Base-by-base conservation (phyloP, 2,329 filamentous ascomycete genomes). In the Zasmidium cellare region DNA sequence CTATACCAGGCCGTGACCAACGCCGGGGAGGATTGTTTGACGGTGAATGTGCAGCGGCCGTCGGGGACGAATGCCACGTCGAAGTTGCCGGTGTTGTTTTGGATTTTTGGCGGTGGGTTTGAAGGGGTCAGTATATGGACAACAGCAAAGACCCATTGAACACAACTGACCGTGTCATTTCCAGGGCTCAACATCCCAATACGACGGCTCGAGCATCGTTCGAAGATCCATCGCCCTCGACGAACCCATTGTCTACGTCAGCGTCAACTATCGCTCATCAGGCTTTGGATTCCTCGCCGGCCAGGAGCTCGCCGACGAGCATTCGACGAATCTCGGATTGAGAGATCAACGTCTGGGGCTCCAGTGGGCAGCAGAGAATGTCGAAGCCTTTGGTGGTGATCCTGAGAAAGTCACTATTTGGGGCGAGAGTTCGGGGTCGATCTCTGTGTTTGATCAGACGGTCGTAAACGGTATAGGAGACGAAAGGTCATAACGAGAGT, bases 361-460 rank as follows among this genome's bases (percentile, higher is more conserved):
- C 3, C 50, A 71, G 59, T 72, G 69, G 82, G 60, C 12, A 45
- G 58, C 60, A 60, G 75, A 80, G 23, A 87, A 87, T 70, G 82
- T 87, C 54, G 79, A 70, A 5, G 74, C 72, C 3, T 87, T 89
- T 91, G 87, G 87, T 90, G 90, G 67, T 19, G 59, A 68, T 44
- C 56, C 59, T 1, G 35, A 46, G 16, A 59, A 57, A 57, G 78
- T 67, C 45, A 65, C 60, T 1, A 55, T 64, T 16, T 61, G 51
- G 58, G 58, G 59, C 23, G 58, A 60, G 19, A 53, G 51, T 45
- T 72, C 75, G 9, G 77, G 77, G 14, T 65, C 71, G 12, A 91
- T 92, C 61, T 91, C 88, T 0, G 88, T 90, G 1, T 82, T 88
- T 50, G 84, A 92, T 67, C 90, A 93, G 65, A 91, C 91, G 83